These are phyloP conservation scores for Mycena sp. DNA, from an alignment of 1,284 basidiomycete species.

Conservation along the genomic window DNA sequence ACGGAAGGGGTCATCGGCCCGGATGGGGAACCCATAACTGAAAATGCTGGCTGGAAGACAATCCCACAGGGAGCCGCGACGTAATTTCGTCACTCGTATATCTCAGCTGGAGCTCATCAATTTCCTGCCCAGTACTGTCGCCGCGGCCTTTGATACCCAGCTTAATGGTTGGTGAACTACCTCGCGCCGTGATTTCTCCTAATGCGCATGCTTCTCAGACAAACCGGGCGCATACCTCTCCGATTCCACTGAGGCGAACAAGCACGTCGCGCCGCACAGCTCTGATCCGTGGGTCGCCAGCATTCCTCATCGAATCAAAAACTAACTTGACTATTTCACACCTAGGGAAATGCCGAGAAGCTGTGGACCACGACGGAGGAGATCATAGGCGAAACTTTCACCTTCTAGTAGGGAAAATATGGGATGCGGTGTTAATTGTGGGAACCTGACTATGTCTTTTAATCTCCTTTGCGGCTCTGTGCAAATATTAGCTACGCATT, in stretches of 20 bases:
- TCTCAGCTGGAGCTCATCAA: not conserved
- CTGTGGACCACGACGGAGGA: constrained; percentile 1
- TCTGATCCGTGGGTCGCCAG: not conserved
- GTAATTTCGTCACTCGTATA: not conserved
- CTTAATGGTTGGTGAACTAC: not conserved
- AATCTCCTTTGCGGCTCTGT: no score
- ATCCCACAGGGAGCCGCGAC: constrained; percentile 13
- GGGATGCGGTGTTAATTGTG: no score
- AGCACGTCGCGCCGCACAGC: not conserved
- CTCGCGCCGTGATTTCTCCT: not conserved
- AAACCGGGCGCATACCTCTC: constrained; percentile 2
- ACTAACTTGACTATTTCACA: not conserved
- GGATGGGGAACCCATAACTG: not conserved
- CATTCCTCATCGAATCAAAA: no score
- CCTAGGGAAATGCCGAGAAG: not conserved
- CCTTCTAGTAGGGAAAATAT: no score
- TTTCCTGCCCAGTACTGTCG: not conserved
- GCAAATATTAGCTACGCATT: no score
- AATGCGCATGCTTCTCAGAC: not conserved
- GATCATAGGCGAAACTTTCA: not conserved
- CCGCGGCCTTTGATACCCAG: constrained; percentile 5
- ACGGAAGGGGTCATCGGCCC: no score
- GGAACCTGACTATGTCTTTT: no score
- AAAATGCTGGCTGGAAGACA: constrained; percentile 4
- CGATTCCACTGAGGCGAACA: not conserved